These are phyloP conservation scores for Orychophragmus violaceus DNA, from an alignment of 345 rosid species.

Conservation along the genomic window DNA sequence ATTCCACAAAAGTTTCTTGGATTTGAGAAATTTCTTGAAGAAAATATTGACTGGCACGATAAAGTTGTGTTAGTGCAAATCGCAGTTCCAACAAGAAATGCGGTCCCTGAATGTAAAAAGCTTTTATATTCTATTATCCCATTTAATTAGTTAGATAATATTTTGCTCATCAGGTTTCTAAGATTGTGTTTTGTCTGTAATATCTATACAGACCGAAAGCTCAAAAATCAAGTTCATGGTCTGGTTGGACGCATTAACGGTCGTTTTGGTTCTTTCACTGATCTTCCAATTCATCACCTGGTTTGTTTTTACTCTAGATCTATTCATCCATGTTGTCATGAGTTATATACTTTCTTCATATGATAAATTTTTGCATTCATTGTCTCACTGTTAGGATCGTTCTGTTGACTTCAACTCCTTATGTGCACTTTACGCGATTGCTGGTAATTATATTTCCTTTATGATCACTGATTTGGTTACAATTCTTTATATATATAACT, in stretches of 20 bases:
- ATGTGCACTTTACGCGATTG: conserved; percentile 83
- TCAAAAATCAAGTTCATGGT: conserved; percentile 88
- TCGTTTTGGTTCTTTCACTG: conserved; percentile 76
- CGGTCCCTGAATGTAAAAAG: conserved; percentile 87
- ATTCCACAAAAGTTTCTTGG: conserved; percentile 90
- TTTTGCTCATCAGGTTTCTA: background rate
- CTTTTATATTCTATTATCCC: background rate
- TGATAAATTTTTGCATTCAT: background rate
- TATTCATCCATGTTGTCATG: background rate
- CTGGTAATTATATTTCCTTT: conserved; percentile 48
- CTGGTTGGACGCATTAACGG: conserved; percentile 96
- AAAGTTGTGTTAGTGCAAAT: conserved; percentile 91
- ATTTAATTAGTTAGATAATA: background rate
- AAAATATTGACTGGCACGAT: conserved; percentile 68
- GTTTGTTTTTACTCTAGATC: conserved; percentile 36
- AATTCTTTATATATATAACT: background rate
- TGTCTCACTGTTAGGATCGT: conserved; percentile 57
- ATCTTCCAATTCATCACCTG: conserved; percentile 92
- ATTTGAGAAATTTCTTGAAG: conserved; percentile 92
- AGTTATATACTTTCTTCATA: background rate
- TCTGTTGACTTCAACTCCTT: conserved; percentile 66
- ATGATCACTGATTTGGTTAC: background rate
- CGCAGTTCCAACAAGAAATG: conserved; percentile 96
- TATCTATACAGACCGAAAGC: conserved; percentile 56
- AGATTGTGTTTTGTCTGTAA: background rate